These are phyloP conservation scores for Orbilia quercus DNA, from an alignment of 2,329 filamentous ascomycete genomes.

Conservation along the genomic window DNA sequence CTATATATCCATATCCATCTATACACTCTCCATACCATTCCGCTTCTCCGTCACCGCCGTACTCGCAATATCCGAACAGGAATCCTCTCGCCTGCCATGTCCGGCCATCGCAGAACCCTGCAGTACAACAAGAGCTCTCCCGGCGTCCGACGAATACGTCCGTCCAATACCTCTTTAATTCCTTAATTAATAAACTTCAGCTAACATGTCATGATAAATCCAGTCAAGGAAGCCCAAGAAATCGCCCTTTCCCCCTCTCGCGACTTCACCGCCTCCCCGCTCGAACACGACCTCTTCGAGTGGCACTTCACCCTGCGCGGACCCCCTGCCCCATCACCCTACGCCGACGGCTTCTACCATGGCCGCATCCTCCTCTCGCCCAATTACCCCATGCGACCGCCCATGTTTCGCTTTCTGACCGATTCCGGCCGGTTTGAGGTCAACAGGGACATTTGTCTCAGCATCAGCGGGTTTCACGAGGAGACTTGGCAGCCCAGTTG, in stretches of 20 bases:
- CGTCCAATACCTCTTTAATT: conserved; percentile 19
- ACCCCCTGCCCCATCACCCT: conserved; percentile 80
- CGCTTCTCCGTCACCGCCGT: too few species aligned
- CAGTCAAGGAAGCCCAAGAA: conserved; percentile 90
- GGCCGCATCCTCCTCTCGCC: conserved; percentile 92
- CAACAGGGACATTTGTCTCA: conserved; percentile 95
- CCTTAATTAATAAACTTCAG: conserved; percentile 4
- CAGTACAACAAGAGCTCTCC: conserved; percentile 79
- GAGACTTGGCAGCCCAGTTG: conserved; percentile 99
- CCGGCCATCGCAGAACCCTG: conserved; percentile 64
- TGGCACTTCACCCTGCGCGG: conserved; percentile 99
- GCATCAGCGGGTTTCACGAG: conserved; percentile 93
- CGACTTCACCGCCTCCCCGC: conserved; percentile 85
- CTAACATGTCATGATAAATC: not conserved
- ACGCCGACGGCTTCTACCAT: conserved; percentile 87
- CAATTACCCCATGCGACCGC: conserved; percentile 89
- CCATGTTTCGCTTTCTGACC: conserved; percentile 94
- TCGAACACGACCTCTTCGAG: conserved; percentile 92
- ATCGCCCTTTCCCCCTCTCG: conserved; percentile 81
- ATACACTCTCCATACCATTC: too few species aligned
- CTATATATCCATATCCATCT: too few species aligned
- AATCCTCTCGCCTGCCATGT: conserved; percentile 19
- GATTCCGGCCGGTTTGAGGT: conserved; percentile 93
- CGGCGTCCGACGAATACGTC: conserved; percentile 85
- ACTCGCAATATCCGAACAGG: conserved; percentile 1